phyloP scores from a whole-genome alignment of 2,329 filamentous ascomycete genomes.

The Colletotrichum lini region DNA sequence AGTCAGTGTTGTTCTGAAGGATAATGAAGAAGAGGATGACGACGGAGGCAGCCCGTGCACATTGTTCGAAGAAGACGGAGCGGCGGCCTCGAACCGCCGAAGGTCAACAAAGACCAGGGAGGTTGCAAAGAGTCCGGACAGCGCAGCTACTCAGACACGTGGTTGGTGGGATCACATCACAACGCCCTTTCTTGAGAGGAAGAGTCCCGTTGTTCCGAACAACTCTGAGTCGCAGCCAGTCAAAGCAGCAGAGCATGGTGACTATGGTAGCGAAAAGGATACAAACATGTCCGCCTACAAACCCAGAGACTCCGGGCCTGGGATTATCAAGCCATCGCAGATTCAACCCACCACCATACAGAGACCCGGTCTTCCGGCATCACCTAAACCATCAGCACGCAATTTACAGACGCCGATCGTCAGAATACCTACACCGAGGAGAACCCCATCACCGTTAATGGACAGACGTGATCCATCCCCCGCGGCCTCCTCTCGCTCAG shows the following conservation, averaged over 20 bases:
- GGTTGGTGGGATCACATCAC: conserved; percentile 87
- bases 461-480: conserved; percentile 42
- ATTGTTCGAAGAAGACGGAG: conserved; percentile 78
- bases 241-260: conserved; percentile 49
- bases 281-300: conserved; percentile 25
- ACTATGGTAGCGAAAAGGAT: conserved; percentile 55
- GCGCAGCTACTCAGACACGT: conserved; percentile 70
- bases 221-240: conserved; percentile 44
- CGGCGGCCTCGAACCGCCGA: conserved; percentile 57
- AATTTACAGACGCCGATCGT: conserved; percentile 51
- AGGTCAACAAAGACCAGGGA: conserved; percentile 57
- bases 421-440: conserved; percentile 54
- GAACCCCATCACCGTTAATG: conserved; percentile 50
- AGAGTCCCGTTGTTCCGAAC: conserved; percentile 37
- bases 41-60: conserved; percentile 73
- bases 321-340: conserved; percentile 15
- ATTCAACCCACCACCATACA: conserved; percentile 9
- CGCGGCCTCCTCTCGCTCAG: conserved; percentile 49
- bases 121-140: conserved; percentile 58
- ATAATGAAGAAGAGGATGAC: conserved; percentile 65
- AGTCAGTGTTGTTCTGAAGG: conserved; percentile 44
- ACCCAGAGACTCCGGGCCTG: neutral
- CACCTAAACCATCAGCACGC: conserved; percentile 41
- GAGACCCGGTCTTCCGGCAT: conserved; percentile 41
- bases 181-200: conserved; percentile 74